A percentile compares a stretch with the other conserved stretches of the same genome.
These are phyloP conservation scores for Brettanomyces naardenensis DNA, from an alignment of 805 yeast genomes.

Conservation along the genomic window DNA sequence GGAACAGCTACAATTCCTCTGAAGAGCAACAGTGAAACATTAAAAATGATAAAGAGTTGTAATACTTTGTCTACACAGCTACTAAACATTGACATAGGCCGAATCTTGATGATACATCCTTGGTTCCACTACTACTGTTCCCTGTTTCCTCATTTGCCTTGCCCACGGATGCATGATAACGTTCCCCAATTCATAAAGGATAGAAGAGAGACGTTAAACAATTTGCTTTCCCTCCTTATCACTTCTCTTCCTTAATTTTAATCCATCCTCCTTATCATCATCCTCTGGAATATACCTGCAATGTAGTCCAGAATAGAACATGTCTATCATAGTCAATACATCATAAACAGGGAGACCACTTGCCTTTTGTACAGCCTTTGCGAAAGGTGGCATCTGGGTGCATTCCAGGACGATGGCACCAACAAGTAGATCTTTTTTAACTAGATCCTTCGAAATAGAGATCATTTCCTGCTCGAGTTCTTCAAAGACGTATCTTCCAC, in stretches of 20 bases:
- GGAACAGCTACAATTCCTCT: no score
- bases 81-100: no score
- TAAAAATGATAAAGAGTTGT: no score
- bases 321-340: slow-evolving; percentile 25
- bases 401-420: slow-evolving; percentile 28
- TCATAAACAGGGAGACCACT: slow-evolving; percentile 26
- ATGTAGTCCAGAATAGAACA: slow-evolving; percentile 24
- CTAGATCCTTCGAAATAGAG: slow-evolving; percentile 13
- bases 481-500: slow-evolving; percentile 19
- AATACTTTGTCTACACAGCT: no score
- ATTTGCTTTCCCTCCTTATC: slow-evolving; percentile 20
- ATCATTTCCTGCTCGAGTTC: slow-evolving; percentile 22
- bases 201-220: no score
- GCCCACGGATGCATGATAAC: no score
- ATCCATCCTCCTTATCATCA: slow-evolving; percentile 14
- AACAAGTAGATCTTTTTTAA: slow-evolving; percentile 14
- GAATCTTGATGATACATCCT: no score
- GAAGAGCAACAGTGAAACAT: no score
- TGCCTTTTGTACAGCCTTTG: slow-evolving; percentile 21
- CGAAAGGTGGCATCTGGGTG: slow-evolving; percentile 29
- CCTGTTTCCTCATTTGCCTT: no score
- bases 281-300: slow-evolving; percentile 17
- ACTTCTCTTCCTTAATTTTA: slow-evolving; percentile 20
- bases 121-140: no score
- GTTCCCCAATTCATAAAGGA: no score